Evolutionary conservation across 2,329 filamentous ascomycete species (phyloP).

Genomic region (Fusarium nematophilum): DNA sequence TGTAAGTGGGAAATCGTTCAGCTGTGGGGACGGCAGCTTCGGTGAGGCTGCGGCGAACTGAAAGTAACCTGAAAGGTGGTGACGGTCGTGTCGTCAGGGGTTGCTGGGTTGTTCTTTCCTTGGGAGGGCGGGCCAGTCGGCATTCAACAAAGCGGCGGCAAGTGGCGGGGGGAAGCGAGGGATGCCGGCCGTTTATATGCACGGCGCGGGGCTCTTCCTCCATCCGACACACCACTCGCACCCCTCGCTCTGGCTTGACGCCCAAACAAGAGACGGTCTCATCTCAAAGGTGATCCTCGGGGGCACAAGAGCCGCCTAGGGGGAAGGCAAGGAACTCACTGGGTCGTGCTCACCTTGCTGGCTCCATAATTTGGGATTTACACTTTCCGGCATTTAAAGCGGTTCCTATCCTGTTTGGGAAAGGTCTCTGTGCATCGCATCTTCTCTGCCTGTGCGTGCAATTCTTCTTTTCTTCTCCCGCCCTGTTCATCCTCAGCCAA

Average conservation of each 20-base stretch:
- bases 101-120: slow-evolving; percentile 10
- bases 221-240: slow-evolving; percentile 27
- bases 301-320: slow-evolving; percentile 20
- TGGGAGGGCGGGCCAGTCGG: slow-evolving; percentile 30
- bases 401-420: slow-evolving; percentile 23
- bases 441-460: slow-evolving; percentile 7
- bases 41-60: slow-evolving; percentile 15
- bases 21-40: slow-evolving; percentile 7
- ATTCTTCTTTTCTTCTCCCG: not conserved
- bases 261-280: slow-evolving; percentile 30
- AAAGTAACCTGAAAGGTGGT: not conserved
- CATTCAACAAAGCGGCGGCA: slow-evolving; percentile 37
- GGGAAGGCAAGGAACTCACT: slow-evolving; percentile 13
- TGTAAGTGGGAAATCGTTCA: not conserved
- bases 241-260: slow-evolving; percentile 14
- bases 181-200: slow-evolving; percentile 63
- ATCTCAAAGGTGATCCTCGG: slow-evolving; percentile 33
- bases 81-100: slow-evolving; percentile 8
- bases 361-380: slow-evolving; percentile 17
- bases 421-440: slow-evolving; percentile 25
- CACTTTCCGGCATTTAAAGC: slow-evolving; percentile 20
- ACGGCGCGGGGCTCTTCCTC: slow-evolving; percentile 44
- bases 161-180: slow-evolving; percentile 47
- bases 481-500: not conserved
- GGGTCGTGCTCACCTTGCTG: slow-evolving; percentile 22